phyloP scores from a whole-genome alignment of 2,329 filamentous ascomycete species.

The Monosporascus ibericus region DNA sequence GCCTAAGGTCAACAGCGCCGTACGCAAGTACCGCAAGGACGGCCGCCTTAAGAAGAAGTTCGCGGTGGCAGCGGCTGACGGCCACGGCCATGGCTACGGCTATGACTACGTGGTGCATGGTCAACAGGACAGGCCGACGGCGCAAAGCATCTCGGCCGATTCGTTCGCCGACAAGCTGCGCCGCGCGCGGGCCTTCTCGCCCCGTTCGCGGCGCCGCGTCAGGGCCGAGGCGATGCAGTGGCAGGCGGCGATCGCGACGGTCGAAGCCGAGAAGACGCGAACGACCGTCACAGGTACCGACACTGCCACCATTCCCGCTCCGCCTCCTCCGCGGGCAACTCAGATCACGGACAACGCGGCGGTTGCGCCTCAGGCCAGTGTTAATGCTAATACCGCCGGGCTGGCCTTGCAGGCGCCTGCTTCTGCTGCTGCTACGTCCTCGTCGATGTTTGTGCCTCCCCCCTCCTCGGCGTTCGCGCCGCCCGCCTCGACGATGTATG shows the following conservation, averaged over 20 bases:
- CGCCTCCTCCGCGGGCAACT: neutral
- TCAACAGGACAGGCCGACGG: conserved; percentile 1
- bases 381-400: too few species aligned
- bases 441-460: neutral
- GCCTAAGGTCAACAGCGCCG: conserved; percentile 3
- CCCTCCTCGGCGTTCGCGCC: neutral
- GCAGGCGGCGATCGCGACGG: conserved; percentile 23
- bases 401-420: neutral
- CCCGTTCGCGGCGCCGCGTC: conserved; percentile 17
- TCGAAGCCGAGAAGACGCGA: conserved; percentile 17
- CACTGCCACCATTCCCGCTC: too few species aligned
- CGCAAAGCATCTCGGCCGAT: conserved; percentile 5
- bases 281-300: neutral
- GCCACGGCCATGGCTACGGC: neutral
- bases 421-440: neutral
- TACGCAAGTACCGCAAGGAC: too few species aligned
- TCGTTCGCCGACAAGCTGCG: conserved; percentile 20
- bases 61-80: too few species aligned
- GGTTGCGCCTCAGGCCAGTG: too few species aligned
- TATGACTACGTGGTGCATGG: conserved; percentile 3
- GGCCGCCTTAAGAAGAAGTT: too few species aligned
- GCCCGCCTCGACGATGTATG: neutral
- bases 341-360: too few species aligned
- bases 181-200: conserved; percentile 15
- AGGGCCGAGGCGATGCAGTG: conserved; percentile 21